A percentile compares a stretch with the other conserved stretches of the same genome.
These are phyloP conservation scores for Pouteria campechiana DNA, from an alignment of 179 eudicot species.

Conservation along the genomic window DNA sequence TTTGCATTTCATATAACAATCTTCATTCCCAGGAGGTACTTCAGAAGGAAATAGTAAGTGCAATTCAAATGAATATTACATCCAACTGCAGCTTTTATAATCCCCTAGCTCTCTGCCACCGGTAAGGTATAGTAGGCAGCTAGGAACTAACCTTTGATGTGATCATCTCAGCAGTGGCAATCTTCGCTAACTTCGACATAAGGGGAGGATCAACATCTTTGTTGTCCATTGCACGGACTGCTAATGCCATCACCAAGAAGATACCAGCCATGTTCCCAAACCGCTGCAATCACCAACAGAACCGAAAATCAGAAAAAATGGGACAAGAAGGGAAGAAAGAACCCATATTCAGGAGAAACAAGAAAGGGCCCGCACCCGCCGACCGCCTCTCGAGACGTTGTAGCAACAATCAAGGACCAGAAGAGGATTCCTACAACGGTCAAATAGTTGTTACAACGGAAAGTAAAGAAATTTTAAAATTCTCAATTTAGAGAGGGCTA, in stretches of 20 bases:
- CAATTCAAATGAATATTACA: too few relatives aligned
- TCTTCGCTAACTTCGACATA: slow-evolving; percentile 80
- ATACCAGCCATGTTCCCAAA: slow-evolving; percentile 93
- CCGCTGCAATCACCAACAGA: slow-evolving; percentile 23
- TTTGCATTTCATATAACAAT: too few relatives aligned
- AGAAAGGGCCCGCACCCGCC: slow-evolving; percentile 41
- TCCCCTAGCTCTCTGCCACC: too few relatives aligned
- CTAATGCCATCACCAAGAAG: slow-evolving; percentile 87
- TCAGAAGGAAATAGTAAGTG: too few relatives aligned
- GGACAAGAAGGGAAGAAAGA: not conserved
- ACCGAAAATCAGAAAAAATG: not conserved
- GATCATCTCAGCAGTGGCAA: slow-evolving; percentile 75
- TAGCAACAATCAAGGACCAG: slow-evolving; percentile 91
- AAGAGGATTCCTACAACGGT: slow-evolving; percentile 63
- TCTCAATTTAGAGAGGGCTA: not conserved
- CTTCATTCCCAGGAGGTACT: too few relatives aligned
- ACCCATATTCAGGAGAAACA: not conserved
- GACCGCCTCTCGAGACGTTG: slow-evolving; percentile 80
- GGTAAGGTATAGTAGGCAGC: not conserved
- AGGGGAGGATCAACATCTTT: slow-evolving; percentile 49
- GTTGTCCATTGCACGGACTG: slow-evolving; percentile 48
- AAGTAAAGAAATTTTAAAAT: not conserved
- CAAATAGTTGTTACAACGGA: not conserved
- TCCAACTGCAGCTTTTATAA: too few relatives aligned
- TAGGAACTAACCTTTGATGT: slow-evolving; percentile 58